phyloP scores from a whole-genome alignment of 2,329 filamentous ascomycete genomes.

The Arthrinium phaeospermum region DNA sequence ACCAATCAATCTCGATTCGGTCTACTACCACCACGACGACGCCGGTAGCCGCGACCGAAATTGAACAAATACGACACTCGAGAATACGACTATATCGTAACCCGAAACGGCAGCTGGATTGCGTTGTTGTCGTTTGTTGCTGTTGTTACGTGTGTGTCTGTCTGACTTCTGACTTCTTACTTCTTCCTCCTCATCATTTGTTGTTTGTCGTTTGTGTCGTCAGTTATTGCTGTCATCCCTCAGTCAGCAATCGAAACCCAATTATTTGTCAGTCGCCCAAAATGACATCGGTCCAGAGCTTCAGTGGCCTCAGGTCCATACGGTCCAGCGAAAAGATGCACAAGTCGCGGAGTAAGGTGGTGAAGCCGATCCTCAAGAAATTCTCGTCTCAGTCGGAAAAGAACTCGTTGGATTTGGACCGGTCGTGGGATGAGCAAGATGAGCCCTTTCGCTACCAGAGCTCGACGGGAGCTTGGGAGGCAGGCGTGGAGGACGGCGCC shows the following conservation, averaged over 20 bases:
- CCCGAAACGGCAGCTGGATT: slow-evolving; percentile 9
- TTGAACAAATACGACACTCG: no score
- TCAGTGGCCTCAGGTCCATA: slow-evolving; percentile 35
- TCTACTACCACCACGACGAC: slow-evolving; percentile 7
- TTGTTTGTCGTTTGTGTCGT: not conserved
- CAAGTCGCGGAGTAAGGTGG: slow-evolving; percentile 55
- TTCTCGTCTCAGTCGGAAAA: slow-evolving; percentile 60
- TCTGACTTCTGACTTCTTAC: not conserved
- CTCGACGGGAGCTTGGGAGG: slow-evolving; percentile 19
- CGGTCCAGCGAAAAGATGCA: slow-evolving; percentile 40
- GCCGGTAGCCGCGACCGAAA: slow-evolving; percentile 1
- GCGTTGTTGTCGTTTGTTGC: not conserved
- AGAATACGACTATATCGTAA: not conserved
- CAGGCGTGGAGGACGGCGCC: not conserved
- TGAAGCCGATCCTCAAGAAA: slow-evolving; percentile 70
- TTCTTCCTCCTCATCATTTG: not conserved
- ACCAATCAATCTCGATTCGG: not conserved
- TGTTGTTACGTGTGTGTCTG: slow-evolving; percentile 20
- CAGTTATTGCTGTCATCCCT: not conserved
- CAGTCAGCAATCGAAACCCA: not conserved
- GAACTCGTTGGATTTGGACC: slow-evolving; percentile 67
- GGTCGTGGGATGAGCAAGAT: slow-evolving; percentile 63
- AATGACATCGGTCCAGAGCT: slow-evolving; percentile 43
- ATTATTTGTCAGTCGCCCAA: not conserved
- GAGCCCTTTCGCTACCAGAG: slow-evolving; percentile 37